phyloP scores from a whole-genome alignment of 352 stramenopile genomes.

The Phytophthora kernoviae region DNA sequence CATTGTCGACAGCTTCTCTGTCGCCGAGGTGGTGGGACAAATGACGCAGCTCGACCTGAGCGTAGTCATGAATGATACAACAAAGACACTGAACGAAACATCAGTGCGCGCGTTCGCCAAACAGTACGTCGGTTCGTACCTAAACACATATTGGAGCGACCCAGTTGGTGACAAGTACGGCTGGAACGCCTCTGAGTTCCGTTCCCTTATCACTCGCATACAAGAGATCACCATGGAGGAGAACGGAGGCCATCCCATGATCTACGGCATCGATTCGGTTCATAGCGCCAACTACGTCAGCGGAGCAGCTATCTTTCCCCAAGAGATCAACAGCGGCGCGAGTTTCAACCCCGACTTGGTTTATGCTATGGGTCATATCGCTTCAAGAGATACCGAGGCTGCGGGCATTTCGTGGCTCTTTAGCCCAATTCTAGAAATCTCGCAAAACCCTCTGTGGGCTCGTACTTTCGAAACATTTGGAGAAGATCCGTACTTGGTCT shows the following conservation, averaged over 20 bases:
- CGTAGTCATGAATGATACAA: slow-evolving; percentile 18
- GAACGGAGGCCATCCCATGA: slow-evolving; percentile 35
- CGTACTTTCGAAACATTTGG: slow-evolving; percentile 93
- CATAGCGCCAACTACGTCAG: slow-evolving; percentile 89
- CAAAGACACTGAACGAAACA: slow-evolving; percentile 54
- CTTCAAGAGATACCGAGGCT: slow-evolving; percentile 79
- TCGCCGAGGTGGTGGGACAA: slow-evolving; percentile 63
- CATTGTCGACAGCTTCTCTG: slow-evolving; percentile 31
- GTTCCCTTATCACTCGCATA: slow-evolving; percentile 66
- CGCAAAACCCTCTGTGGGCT: slow-evolving; percentile 81
- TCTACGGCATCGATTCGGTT: slow-evolving; percentile 90
- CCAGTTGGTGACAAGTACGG: slow-evolving; percentile 27
- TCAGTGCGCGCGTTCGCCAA: slow-evolving; percentile 64
- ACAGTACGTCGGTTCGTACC: slow-evolving; percentile 83
- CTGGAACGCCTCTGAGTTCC: slow-evolving; percentile 72
- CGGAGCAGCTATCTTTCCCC: slow-evolving; percentile 79
- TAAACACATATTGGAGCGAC: slow-evolving; percentile 73
- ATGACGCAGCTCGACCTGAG: slow-evolving; percentile 89
- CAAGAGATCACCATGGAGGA: slow-evolving; percentile 66
- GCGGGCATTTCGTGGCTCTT: slow-evolving; percentile 91
- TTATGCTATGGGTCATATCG: slow-evolving; percentile 59
- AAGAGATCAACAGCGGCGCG: slow-evolving; percentile 87
- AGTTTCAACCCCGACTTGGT: slow-evolving; percentile 86
- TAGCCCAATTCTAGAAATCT: slow-evolving; percentile 80
- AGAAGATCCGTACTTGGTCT: slow-evolving; percentile 86